Conservation (phyloP, 345 rosid genomes). For the Microcos paniculata region DNA sequence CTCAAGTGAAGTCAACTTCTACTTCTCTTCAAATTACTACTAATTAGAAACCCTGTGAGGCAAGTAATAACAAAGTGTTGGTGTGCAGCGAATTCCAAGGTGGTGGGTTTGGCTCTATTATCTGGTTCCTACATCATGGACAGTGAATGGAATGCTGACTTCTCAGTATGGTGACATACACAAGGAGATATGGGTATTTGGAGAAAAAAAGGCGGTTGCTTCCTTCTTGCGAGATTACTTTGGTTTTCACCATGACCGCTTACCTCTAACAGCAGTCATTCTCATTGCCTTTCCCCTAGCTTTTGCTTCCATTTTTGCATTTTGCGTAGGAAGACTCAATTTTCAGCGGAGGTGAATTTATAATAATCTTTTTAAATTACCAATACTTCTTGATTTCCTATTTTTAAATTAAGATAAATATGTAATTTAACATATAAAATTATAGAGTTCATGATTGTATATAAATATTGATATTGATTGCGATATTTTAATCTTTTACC, state of each 20-base stretch:
- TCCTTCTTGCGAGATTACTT: slow-evolving; percentile 33
- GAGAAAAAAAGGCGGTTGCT: slow-evolving; percentile 33
- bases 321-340: background rate
- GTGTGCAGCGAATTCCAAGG: slow-evolving; percentile 62
- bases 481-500: too few species aligned
- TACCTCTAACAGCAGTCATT: background rate
- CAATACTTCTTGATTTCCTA: too few species aligned
- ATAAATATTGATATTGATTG: too few species aligned
- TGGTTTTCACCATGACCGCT: slow-evolving; percentile 17
- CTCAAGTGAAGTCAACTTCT: too few species aligned
- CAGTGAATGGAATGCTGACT: slow-evolving; percentile 49
- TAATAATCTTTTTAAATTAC: too few species aligned
- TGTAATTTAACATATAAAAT: too few species aligned
- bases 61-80: background rate
- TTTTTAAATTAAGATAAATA: too few species aligned
- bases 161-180: slow-evolving; percentile 75
- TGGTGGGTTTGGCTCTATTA: slow-evolving; percentile 87
- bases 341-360: slow-evolving; percentile 7
- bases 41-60: too few species aligned
- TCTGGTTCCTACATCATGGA: slow-evolving; percentile 69
- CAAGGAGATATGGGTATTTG: too few species aligned
- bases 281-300: background rate
- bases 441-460: too few species aligned
- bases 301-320: slow-evolving; percentile 5
- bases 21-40: too few species aligned